phyloP scores from a whole-genome alignment of 2,329 filamentous ascomycete species.

The Fusarium nematophilum region DNA sequence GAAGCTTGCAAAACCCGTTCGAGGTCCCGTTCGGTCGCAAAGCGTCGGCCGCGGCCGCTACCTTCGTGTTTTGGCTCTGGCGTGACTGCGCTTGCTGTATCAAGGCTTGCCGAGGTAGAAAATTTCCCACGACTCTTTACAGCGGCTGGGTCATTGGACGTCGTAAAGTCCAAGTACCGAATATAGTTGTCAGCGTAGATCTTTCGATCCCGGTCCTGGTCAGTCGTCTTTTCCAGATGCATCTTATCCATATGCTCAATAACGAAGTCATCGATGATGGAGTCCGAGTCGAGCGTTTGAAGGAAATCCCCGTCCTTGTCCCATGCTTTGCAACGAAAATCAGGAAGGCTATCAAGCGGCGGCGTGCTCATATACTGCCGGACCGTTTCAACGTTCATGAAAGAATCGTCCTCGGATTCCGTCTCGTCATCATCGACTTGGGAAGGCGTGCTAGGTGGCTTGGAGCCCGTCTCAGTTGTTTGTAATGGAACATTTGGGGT shows the following conservation, averaged over 20 bases:
- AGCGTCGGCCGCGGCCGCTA: constrained; percentile 65
- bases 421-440: constrained; percentile 64
- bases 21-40: constrained; percentile 78
- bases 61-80: constrained; percentile 69
- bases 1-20: constrained; percentile 79
- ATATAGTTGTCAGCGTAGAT: constrained; percentile 62
- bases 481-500: constrained; percentile 38
- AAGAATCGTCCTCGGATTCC: constrained; percentile 66
- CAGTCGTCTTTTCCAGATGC: constrained; percentile 48
- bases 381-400: constrained; percentile 60
- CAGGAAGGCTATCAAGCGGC: constrained; percentile 64
- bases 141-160: constrained; percentile 65
- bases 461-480: constrained; percentile 47
- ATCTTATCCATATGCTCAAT: constrained; percentile 57
- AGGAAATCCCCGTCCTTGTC: constrained; percentile 59
- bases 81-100: constrained; percentile 51
- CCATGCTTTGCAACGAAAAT: constrained; percentile 60
- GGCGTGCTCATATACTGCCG: constrained; percentile 66
- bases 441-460: constrained; percentile 59
- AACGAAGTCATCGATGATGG: constrained; percentile 59
- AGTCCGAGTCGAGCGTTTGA: constrained; percentile 53
- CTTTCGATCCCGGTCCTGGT: constrained; percentile 54
- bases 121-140: constrained; percentile 67
- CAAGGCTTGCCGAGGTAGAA: constrained; percentile 51
- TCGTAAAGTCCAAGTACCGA: constrained; percentile 65